Percentiles rank a stretch among this genome's conserved stretches.
Conservation (phyloP, 1,284 basidiomycete species). For the Puccinia polysora region DNA sequence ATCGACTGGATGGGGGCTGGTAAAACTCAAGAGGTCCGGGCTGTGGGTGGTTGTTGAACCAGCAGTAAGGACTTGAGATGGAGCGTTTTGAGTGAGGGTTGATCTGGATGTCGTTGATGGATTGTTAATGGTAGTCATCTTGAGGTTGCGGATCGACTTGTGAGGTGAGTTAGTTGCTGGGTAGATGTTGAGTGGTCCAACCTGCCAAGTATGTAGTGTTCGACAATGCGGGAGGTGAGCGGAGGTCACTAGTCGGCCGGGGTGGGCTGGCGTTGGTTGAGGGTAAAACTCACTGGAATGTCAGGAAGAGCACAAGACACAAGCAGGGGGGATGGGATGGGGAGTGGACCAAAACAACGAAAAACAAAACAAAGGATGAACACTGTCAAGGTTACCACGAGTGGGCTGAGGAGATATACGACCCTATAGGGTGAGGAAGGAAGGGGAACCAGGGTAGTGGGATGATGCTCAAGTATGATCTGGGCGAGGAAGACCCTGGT, state of each 20-base stretch:
- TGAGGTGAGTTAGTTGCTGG: neutral
- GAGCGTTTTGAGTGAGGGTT: conserved; percentile 2
- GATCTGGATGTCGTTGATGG: conserved; percentile 1
- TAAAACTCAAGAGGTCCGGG: conserved; percentile 21
- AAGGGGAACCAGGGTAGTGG: conserved; percentile 19
- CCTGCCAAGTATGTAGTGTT: neutral
- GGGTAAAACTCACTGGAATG: neutral
- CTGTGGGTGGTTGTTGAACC: conserved; percentile 5
- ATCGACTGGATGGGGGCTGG: conserved; percentile 41
- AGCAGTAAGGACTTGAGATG: conserved; percentile 8
- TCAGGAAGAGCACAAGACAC: neutral
- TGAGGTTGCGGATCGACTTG: neutral
- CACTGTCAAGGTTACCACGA: conserved; percentile 26
- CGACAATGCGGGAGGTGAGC: neutral
- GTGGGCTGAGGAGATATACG: conserved; percentile 9
- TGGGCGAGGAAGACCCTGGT: conserved; percentile 17
- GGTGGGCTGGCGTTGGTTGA: neutral
- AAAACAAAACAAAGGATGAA: neutral
- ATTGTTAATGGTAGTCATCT: neutral
- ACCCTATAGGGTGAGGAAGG: conserved; percentile 5
- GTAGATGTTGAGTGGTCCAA: neutral
- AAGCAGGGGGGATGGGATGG: neutral
- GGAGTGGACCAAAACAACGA: neutral
- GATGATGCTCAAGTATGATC: neutral
- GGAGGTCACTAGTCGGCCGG: too few relatives aligned